A percentile compares a stretch with the other conserved stretches of the same genome.
Evolutionary conservation across 257 asterid species (phyloP).

Genomic region (Eucommia ulmoides): DNA sequence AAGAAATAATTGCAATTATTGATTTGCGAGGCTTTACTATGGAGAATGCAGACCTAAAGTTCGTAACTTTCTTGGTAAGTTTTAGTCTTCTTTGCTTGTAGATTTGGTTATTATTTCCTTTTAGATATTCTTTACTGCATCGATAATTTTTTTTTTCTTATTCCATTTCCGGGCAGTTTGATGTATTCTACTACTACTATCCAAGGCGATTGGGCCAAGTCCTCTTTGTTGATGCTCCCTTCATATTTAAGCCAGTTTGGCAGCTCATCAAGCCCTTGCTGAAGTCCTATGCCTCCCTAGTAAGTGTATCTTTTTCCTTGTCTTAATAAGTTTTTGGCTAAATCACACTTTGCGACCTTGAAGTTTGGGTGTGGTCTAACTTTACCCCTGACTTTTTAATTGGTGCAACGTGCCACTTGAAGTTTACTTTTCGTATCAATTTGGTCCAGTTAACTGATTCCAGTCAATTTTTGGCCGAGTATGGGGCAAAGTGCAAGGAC

Average conservation of each 20-base stretch:
- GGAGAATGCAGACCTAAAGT: constrained; percentile 67
- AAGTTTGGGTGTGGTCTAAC: neutral
- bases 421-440: neutral
- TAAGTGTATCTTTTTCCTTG: constrained; percentile 16
- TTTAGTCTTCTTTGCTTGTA: too few species aligned
- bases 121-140: neutral
- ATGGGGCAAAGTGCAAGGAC: too few species aligned
- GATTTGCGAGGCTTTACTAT: constrained; percentile 63
- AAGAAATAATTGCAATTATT: constrained; percentile 54
- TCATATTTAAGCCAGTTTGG: constrained; percentile 86
- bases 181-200: constrained; percentile 72
- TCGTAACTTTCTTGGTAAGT: constrained; percentile 76
- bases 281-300: constrained; percentile 82
- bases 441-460: neutral
- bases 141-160: neutral
- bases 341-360: neutral
- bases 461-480: too few species aligned
- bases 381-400: too few species aligned
- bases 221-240: constrained; percentile 84
- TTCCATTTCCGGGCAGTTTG: constrained; percentile 45
- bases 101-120: neutral
- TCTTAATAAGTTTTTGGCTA: neutral
- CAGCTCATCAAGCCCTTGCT: constrained; percentile 66
- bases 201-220: constrained; percentile 75
- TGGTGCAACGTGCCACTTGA: too few species aligned